A percentile compares a stretch with the other conserved stretches of the same genome.
phyloP scores from a whole-genome alignment of 2,329 filamentous ascomycete species.

The Trichoderma hamatum region DNA sequence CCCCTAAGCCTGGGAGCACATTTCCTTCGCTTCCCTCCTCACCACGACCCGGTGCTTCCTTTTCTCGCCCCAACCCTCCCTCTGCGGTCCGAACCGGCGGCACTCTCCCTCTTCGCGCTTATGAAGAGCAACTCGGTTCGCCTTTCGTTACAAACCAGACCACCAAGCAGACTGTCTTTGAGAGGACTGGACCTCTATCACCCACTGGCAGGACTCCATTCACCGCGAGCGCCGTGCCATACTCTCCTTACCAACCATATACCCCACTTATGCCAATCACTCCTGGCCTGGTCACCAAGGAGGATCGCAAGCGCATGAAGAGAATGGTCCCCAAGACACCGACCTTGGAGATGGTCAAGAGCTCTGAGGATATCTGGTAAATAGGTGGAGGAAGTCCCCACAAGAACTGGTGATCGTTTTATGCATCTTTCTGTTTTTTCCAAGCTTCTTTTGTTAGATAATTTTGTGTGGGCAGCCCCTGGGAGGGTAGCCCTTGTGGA shows the following conservation, averaged over 20 bases:
- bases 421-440: neutral
- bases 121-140: constrained; percentile 59
- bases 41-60: constrained; percentile 55
- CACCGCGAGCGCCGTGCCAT: constrained; percentile 66
- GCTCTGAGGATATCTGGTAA: constrained; percentile 67
- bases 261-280: constrained; percentile 76
- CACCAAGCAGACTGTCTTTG: constrained; percentile 68
- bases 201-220: constrained; percentile 65
- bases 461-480: constrained; percentile 29
- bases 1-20: constrained; percentile 42
- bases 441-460: constrained; percentile 33
- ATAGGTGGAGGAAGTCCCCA: neutral
- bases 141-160: constrained; percentile 51
- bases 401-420: constrained; percentile 5
- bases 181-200: constrained; percentile 57
- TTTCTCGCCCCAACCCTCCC: constrained; percentile 53
- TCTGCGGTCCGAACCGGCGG: constrained; percentile 61
- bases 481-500: constrained; percentile 23
- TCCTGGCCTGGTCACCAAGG: constrained; percentile 70
- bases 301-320: constrained; percentile 70
- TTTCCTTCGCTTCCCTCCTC: constrained; percentile 51
- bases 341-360: constrained; percentile 63
- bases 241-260: constrained; percentile 79
- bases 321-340: constrained; percentile 66
- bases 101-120: constrained; percentile 62